Conservation (phyloP, 1,139 yeast genomes). For the Magnusiomyces suaveolens region DNA sequence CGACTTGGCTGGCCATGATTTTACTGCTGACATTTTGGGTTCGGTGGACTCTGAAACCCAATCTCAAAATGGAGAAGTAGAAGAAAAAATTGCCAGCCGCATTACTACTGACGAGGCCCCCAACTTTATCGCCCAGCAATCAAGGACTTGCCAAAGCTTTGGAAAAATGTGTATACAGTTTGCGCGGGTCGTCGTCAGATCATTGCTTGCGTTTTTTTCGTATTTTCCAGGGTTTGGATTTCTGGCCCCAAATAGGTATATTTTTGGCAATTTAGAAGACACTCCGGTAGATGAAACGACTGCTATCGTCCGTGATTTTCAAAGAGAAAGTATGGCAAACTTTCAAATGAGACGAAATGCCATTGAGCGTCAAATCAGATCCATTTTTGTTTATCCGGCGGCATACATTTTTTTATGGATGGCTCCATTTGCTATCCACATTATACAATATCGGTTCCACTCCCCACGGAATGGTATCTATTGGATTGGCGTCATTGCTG, state of each 20-base stretch:
- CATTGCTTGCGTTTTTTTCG: slow-evolving; percentile 17
- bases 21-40: slow-evolving; percentile 1
- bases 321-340: slow-evolving; percentile 48
- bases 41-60: slow-evolving; percentile 4
- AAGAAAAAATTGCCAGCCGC: neutral
- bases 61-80: slow-evolving; percentile 1
- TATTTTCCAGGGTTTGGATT: slow-evolving; percentile 27
- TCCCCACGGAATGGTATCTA: slow-evolving; percentile 37
- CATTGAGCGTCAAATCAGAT: slow-evolving; percentile 68
- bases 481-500: slow-evolving; percentile 61
- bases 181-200: neutral
- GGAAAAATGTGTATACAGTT: slow-evolving; percentile 3
- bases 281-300: slow-evolving; percentile 9
- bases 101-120: neutral
- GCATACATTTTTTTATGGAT: slow-evolving; percentile 76
- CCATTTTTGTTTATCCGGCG: slow-evolving; percentile 74
- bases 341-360: slow-evolving; percentile 53
- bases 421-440: slow-evolving; percentile 64
- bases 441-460: slow-evolving; percentile 41
- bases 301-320: slow-evolving; percentile 31
- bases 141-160: neutral
- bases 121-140: neutral
- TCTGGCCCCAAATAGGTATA: slow-evolving; percentile 14
- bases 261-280: neutral
- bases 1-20: slow-evolving; percentile 4